Evolutionary conservation across 345 rosid genomes (phyloP), one percentile per base, ranked within the genome.

Genomic region (Salix brachista): DNA sequence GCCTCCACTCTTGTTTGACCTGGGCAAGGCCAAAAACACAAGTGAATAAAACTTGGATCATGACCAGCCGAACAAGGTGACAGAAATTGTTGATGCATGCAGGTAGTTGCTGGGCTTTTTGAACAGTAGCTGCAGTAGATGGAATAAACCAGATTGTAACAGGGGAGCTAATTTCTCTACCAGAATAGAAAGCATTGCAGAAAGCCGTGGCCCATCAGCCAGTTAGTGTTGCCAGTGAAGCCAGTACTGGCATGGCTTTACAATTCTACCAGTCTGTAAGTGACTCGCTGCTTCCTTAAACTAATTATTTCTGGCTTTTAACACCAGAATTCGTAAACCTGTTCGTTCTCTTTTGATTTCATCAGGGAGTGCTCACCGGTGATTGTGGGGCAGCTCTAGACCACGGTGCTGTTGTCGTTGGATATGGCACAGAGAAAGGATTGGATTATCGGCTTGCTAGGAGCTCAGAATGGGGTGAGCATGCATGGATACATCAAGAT

Each of bases 171-270:
- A 28, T 28, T 28, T 28, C 30, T 28, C 30, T 28, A 28, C 30
- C 30, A 28, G 0, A 28, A 28, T 28, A 80, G 48, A 75, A 70
- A 41, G 75, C 82, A 1, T 65, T 80, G 67, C 71, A 80, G 71
- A 80, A 80, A 65, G 82, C 76, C 8, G 82, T 80, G n/a, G 65
- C 82, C 26, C 71, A 80, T 65, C 82, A 80, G 56, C 82, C 82
- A 13, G 79, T 75, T 19, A 80, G 82, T 39, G 82, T 80, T 39
- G 82, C 82, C 72, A 80, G 75, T 74, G 82, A 80, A 70, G 79
- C 82, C 25, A 54, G 82, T 61, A 32, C 4, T 32, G 79, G 79
- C 66, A 64, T 64, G 78, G 56, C 79, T n/a, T 75, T 80, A 10
- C 82, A 80, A 62, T 65, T 80, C 60, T 80, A 80, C 70, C 71